Evolutionary conservation across 495 filamentous ascomycete species (phyloP), one percentile per base, ranked within the genome.

Genomic region (Annulohypoxylon nitens): DNA sequence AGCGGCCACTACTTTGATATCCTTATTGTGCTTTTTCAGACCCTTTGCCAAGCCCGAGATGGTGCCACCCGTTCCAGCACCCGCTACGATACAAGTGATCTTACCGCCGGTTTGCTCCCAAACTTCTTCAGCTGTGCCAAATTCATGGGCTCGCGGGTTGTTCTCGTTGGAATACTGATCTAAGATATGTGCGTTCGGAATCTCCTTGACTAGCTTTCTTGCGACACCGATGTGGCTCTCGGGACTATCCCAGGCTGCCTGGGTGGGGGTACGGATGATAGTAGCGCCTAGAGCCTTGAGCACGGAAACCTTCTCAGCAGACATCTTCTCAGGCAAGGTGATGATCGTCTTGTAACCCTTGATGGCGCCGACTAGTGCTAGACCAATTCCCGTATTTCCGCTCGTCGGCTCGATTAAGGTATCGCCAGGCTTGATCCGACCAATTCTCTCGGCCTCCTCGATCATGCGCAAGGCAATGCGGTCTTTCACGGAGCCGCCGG

Each of bases 271-370:
- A 55, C 96, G 92, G 73, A 99, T 97, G 78, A 99, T 98, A 73
- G 96, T 97, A 23, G 96, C 95, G 66, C 96, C 96, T 36, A 99
- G 87, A 16, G 96, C 95, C 53, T 93, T 90, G 26, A 99, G 86
- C 10, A 99, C 96, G 1, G 94, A 89, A 11, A 99, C 97, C 80
- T 99, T 99, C 82, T 99, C 96, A 30, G 93, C 89, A 5, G 94
- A 97, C 96, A 99, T 99, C 86, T 99, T 99, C 84, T 99, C 96
- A 41, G 96, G 96, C 2, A 99, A 89, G 0, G 96, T 99, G 77
- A 99, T 99, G 81, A 99, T 98, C 14, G 93, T 96, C 81, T 95
- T 96, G 83, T 99, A 99, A 58, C 93, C 95, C 84, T 98, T 98
- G 68, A 99, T 91, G 7, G 96, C 96, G 36, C 89, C 95, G 14